phyloP scores from a whole-genome alignment of 2,329 filamentous ascomycete genomes.

The Aureobasidium sp. region DNA sequence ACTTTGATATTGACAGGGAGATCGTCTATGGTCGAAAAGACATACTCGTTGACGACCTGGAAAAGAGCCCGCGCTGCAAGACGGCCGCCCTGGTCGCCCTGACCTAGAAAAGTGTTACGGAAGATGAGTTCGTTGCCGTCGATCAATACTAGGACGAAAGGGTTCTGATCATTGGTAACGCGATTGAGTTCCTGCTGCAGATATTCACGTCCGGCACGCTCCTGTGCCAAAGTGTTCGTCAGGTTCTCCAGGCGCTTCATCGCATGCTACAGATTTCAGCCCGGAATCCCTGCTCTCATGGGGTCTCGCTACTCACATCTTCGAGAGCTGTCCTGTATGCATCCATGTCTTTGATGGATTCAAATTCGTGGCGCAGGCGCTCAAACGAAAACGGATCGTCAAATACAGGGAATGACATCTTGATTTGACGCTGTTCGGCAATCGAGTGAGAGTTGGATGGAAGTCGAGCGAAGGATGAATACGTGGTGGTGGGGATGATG shows the following conservation, averaged over 20 bases:
- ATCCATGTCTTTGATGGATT: slow-evolving; percentile 18
- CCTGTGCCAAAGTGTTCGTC: neutral
- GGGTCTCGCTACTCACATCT: slow-evolving; percentile 17
- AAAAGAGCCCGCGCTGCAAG: slow-evolving; percentile 45
- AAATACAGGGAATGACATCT: neutral
- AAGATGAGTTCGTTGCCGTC: slow-evolving; percentile 52
- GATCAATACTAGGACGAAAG: slow-evolving; percentile 52
- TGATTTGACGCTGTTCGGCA: neutral
- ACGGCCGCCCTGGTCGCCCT: slow-evolving; percentile 44
- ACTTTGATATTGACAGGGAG: slow-evolving; percentile 38
- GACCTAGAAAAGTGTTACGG: slow-evolving; percentile 19
- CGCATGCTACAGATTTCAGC: neutral
- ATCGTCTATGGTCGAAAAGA: slow-evolving; percentile 24
- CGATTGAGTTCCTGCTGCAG: neutral
- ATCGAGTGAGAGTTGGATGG: neutral
- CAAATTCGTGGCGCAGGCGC: too few relatives aligned
- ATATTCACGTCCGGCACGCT: neutral
- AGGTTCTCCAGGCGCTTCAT: neutral
- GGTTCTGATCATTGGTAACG: slow-evolving; percentile 25
- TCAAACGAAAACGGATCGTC: neutral
- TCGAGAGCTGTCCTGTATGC: slow-evolving; percentile 26
- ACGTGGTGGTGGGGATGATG: neutral
- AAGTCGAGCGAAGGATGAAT: neutral
- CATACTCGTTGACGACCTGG: slow-evolving; percentile 38
- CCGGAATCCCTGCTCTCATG: too few relatives aligned